Evolutionary conservation across 805 yeast genomes (phyloP), one percentile per base, ranked within the genome.

Genomic region (Lipomyces chichibuensis): DNA sequence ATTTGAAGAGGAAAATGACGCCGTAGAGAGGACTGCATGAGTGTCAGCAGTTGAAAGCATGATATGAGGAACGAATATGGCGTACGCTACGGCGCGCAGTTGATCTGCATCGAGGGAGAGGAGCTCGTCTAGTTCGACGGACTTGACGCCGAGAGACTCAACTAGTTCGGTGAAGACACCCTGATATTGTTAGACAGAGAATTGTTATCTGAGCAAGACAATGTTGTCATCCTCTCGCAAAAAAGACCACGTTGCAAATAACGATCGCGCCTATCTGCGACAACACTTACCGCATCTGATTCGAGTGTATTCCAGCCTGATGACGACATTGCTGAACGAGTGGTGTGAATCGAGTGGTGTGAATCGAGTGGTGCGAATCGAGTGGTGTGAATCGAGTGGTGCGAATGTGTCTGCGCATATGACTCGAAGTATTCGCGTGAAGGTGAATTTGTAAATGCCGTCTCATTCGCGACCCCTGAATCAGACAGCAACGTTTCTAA

Each of bases 131-230:
- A 88, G 80, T 73, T 87, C 87, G 20, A 86, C 81, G 25, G 83
- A 80, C 64, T 81, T 72, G 33, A 86, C 85, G 11, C 84, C 84
- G 54, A 88, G 77, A 35, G 81, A 80, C 66, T 84, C 87, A n/a
- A 85, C 84, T 23, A 88, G 80, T 66, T 87, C 88, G 0, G 89
- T 83, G 76, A 88, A 88, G 7, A 88, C 86, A 2, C 89, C 87
- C 83, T 83, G 65, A n/a, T 17, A 8, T n/a, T 2, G 20, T 59
- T 60, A 75, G 64, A 60, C 25, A 58, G 37, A 20, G 14, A 20
- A 37, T 58, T 43, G 53, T 23, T 23, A 27, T 17, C 8, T 46
- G 13, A 4, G 2, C 13, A 17, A 13, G 8, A 8, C 23, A 7
- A 43, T 1, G 9, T 13, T 4, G 53, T 14, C 53, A 59, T 49